These are phyloP conservation scores for Jaapia argillacea DNA, from an alignment of 768 basidiomycete species.

Conservation along the genomic window DNA sequence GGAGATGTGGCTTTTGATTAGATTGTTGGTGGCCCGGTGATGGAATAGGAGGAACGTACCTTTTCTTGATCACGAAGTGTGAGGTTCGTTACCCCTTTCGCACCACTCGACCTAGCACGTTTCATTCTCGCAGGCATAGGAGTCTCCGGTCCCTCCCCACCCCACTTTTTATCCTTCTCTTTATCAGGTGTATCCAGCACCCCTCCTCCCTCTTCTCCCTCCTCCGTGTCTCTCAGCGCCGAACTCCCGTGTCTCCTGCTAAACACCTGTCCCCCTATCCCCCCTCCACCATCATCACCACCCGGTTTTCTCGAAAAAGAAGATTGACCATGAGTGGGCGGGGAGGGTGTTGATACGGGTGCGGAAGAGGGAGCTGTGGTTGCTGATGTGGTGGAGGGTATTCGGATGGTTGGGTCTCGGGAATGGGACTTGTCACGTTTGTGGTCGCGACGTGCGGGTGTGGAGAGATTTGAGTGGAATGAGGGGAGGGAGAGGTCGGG, in stretches of 20 bases:
- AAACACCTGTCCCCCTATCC: slow-evolving; percentile 30
- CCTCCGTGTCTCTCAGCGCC: slow-evolving; percentile 26
- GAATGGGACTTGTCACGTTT: too few relatives aligned
- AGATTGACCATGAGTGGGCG: slow-evolving; percentile 23
- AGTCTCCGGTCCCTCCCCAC: slow-evolving; percentile 41
- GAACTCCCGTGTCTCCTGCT: slow-evolving; percentile 25
- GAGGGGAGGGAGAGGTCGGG: slow-evolving; percentile 58
- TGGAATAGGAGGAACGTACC: slow-evolving; percentile 43
- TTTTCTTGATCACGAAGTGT: slow-evolving; percentile 96
- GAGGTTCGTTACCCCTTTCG: slow-evolving; percentile 37
- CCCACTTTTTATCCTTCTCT: slow-evolving; percentile 31
- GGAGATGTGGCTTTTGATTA: too few relatives aligned
- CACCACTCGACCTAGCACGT: slow-evolving; percentile 27
- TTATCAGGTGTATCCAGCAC: slow-evolving; percentile 44
- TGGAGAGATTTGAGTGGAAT: slow-evolving; percentile 41
- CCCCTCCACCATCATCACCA: slow-evolving; percentile 33
- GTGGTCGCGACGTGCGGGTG: slow-evolving; percentile 28
- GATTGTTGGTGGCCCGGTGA: too few relatives aligned
- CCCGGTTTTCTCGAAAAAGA: slow-evolving; percentile 24
- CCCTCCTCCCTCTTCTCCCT: slow-evolving; percentile 27
- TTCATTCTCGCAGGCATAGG: slow-evolving; percentile 37
- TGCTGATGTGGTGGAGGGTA: slow-evolving; percentile 39
- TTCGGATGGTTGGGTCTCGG: too few relatives aligned
- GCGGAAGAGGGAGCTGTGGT: slow-evolving; percentile 44
- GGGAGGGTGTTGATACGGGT: slow-evolving; percentile 39